Evolutionary conservation across 306 rosid genomes (phyloP), one percentile per base, ranked within the genome.

Genomic region (Potentilla sterilis): DNA sequence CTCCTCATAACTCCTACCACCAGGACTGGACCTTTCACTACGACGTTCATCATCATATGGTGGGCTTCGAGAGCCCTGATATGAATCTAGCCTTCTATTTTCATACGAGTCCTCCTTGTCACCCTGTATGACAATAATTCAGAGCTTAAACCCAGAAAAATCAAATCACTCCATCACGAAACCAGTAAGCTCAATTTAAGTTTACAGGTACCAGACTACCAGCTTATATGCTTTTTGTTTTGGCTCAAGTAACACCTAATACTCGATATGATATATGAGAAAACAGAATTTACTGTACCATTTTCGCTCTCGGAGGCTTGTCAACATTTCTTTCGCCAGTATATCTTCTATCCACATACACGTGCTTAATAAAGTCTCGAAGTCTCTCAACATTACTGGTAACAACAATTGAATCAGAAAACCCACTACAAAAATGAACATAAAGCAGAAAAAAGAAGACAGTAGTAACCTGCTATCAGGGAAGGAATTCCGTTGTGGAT

Each of bases 281-380:
- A 83, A 10, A 21, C 67, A 77, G 67, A 78, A 59, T 82, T 81
- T 78, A 94, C 90, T 75, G 42, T 74, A 94, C 90, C 76, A 47
- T 74, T 80, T 85, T 92, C 49, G 1, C 85, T 87, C 88, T 88
- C 3, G 92, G 97, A 40, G 95, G 92, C 84, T 84, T 92, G 85
- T 92, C 98, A 72, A 18, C 37, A 43, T 79, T 72, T 86, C 80
- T 88, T 73, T 90, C 97, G 46, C 96, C 93, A 3, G 85, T 86
- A 75, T 85, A 95, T 86, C 96, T 86, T 83, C 91, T 87, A 79
- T 95, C 98, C 81, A 83, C 96, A n/a, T 90, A 95, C 79, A 90
- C 93, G 80, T 95, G 98, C 88, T 90, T 95, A 75, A 95, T 90
- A 77, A 95, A 95, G 80, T 89, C 97, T 44, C 98, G 87, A 68